Percentiles rank a stretch among this genome's conserved stretches.
Evolutionary conservation across 805 yeast species (phyloP).

Genomic region (Suhomyces canberraensis): DNA sequence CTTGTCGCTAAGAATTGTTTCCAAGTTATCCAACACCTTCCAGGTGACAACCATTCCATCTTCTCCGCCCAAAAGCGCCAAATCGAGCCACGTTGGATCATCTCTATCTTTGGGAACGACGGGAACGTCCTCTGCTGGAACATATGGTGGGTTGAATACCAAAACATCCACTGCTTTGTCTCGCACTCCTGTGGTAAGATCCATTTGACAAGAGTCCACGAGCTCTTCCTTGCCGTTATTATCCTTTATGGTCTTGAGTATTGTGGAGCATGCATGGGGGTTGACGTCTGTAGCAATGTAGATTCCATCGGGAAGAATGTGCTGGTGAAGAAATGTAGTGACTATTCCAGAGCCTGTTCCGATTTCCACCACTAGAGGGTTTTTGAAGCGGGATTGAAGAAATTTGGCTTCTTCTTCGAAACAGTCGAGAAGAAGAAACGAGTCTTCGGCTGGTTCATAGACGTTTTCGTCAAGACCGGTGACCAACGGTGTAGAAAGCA

Average conservation of each 20-base stretch:
- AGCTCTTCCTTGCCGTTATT: conserved; percentile 15
- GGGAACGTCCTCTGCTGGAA: conserved; percentile 82
- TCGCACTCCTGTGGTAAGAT: conserved; percentile 51
- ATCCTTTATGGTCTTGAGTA: conserved; percentile 17
- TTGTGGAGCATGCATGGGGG: conserved; percentile 65
- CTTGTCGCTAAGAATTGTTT: conserved; percentile 44
- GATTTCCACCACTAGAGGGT: conserved; percentile 70
- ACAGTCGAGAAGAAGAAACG: conserved; percentile 77
- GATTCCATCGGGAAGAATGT: conserved; percentile 50
- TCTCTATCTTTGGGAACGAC: conserved; percentile 42
- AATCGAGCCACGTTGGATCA: conserved; percentile 72
- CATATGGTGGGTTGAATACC: conserved; percentile 95
- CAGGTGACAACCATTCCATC: conserved; percentile 89
- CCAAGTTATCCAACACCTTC: conserved; percentile 53
- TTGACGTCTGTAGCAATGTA: conserved; percentile 76
- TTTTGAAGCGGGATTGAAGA: conserved; percentile 20
- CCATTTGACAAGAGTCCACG: conserved; percentile 46
- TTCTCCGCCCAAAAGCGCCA: conserved; percentile 86
- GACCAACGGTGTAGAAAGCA: conserved; percentile 80
- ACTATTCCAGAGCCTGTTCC: conserved; percentile 94
- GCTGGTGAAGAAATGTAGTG: conserved; percentile 65
- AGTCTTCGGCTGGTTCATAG: conserved; percentile 94
- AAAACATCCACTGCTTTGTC: conserved; percentile 58
- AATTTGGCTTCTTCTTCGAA: conserved; percentile 57
- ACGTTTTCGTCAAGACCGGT: conserved; percentile 61